Evolutionary conservation across 768 basidiomycete species (phyloP), one percentile per base, ranked within the genome.

Genomic region (Termitomyces sp.): DNA sequence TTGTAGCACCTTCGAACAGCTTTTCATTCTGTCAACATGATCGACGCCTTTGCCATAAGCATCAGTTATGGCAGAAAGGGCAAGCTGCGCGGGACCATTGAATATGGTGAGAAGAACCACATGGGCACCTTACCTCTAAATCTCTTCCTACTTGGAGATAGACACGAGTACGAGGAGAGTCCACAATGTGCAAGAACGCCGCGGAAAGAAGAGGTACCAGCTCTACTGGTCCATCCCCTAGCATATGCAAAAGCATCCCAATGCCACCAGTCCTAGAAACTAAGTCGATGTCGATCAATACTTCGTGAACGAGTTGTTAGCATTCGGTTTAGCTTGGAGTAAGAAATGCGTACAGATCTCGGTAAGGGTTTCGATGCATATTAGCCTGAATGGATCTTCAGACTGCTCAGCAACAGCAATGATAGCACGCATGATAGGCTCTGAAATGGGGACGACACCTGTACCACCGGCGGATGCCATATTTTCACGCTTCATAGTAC

Each of bases 391-490:
- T 0, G 90, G 87, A 65, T 98, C 97, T 62, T 98, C 97, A 10
- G 83, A 78, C 56, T 93, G 90, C 69, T 99, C 97, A 0, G 95
- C 94, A 12, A 97, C 84, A 9, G 95, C 92, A 40, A 98, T 84
- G n/a, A 98, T 74, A 11, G 92, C 90, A 32, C 97, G 84, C 74
- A 98, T 83, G 50, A 94, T 81, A 29, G 85, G 75, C 63, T 90
- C 85, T 7, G 89, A 87, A 49, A 94, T 68, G 12, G 85, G 86
- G 4, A 89, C 80, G 2, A 69, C 68, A 11, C 79, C 78, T 10
- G 76, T 67, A 10, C 75, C 77, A 7, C 48, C 49, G 38, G 72
- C 72, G 21, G 73, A 72, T 27, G 75, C 68, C 42, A 74, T 73
- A 27, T 80, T 74, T 41, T 82, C 78, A 23, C 69, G 74, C 42